These are phyloP conservation scores for Lolium multiflorum DNA, from an alignment of 176 grass and related monocot genomes.

Conservation along the genomic window DNA sequence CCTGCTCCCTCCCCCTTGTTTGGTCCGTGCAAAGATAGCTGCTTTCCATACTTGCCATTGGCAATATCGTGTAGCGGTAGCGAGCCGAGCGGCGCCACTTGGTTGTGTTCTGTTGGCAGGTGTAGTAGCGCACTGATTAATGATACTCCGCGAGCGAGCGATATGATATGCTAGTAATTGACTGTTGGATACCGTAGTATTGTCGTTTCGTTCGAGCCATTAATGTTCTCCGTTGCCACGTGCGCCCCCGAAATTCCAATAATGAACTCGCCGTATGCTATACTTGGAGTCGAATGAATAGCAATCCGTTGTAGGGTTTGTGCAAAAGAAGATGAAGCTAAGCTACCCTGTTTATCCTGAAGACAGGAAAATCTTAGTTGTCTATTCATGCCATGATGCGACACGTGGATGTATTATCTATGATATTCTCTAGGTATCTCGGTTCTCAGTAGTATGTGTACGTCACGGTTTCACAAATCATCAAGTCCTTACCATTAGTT, in stretches of 20 bases:
- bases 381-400: conserved; percentile 2
- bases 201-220: background rate
- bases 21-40: background rate
- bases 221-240: background rate
- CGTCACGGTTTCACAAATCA: background rate
- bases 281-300: background rate
- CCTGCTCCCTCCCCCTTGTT: background rate
- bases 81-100: background rate
- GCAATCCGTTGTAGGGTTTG: no score
- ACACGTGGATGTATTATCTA: background rate
- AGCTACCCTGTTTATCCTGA: background rate
- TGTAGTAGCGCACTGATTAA: background rate
- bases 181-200: background rate
- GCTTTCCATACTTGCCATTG: background rate
- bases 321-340: background rate
- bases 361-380: background rate
- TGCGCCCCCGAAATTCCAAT: background rate
- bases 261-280: conserved; percentile 5
- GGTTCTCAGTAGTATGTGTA: background rate
- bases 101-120: background rate
- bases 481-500: background rate
- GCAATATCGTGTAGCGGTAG: background rate
- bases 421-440: background rate
- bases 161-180: background rate
- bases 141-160: background rate